These are phyloP conservation scores for Ophioceras dolichostomum DNA, from an alignment of 2,329 filamentous ascomycete species.

Conservation along the genomic window DNA sequence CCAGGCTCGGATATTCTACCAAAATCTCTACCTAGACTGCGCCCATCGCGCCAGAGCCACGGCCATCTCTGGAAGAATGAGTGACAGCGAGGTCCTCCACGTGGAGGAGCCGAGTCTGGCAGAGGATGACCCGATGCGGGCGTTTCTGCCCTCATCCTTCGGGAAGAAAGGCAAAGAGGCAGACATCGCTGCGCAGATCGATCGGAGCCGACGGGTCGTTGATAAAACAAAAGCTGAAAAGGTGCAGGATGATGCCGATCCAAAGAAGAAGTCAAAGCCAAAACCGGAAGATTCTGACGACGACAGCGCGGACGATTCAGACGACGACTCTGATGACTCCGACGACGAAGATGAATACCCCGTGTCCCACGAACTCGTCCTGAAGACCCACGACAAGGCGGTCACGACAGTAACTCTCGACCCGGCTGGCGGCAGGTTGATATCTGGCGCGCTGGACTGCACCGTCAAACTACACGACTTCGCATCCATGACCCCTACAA, in stretches of 20 bases:
- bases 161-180: slow-evolving; percentile 67
- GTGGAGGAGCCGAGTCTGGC: slow-evolving; percentile 42
- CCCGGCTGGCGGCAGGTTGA: slow-evolving; percentile 69
- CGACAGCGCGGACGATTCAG: slow-evolving; percentile 21
- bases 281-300: slow-evolving; percentile 33
- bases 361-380: slow-evolving; percentile 79
- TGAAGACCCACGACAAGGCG: slow-evolving; percentile 85
- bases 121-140: slow-evolving; percentile 57
- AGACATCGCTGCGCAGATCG: slow-evolving; percentile 69
- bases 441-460: slow-evolving; percentile 87
- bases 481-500: slow-evolving; percentile 88
- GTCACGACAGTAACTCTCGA: slow-evolving; percentile 79
- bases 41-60: no score
- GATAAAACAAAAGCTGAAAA: slow-evolving; percentile 21
- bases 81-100: slow-evolving; percentile 46
- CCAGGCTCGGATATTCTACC: no score
- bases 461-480: slow-evolving; percentile 91
- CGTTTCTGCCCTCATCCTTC: slow-evolving; percentile 72
- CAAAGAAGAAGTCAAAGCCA: slow-evolving; percentile 8
- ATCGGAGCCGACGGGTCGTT: slow-evolving; percentile 56
- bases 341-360: slow-evolving; percentile 82
- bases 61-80: slow-evolving; percentile 41
- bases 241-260: slow-evolving; percentile 14
- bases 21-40: no score
- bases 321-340: slow-evolving; percentile 43